Evolutionary conservation across 1,284 basidiomycete genomes (phyloP).

Genomic region (Irpex lacteus): DNA sequence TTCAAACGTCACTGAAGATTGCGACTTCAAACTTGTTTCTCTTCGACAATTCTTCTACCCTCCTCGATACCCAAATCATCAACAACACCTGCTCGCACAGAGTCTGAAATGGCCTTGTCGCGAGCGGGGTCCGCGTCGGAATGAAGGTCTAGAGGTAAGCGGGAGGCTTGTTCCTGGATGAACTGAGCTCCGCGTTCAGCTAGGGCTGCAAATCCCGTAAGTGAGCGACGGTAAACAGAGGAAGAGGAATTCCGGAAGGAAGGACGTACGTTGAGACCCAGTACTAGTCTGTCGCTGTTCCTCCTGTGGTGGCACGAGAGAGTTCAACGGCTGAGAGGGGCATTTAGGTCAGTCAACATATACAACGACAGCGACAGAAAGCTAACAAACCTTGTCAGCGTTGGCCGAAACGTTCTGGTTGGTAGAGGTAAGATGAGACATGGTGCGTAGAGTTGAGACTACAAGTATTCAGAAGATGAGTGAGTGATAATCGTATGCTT

Average conservation of each 20-base stretch:
- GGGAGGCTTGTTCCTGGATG: constrained; percentile 3
- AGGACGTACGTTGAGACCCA: neutral
- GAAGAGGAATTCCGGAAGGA: neutral
- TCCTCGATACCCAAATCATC: constrained; percentile 11
- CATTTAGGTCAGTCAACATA: neutral
- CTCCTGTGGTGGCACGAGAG: constrained; percentile 8
- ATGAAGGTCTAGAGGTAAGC: neutral
- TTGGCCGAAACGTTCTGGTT: constrained; percentile 4
- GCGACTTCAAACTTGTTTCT: neutral
- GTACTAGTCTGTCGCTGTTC: neutral
- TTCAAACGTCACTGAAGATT: neutral
- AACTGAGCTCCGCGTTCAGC: neutral
- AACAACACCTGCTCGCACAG: constrained; percentile 11
- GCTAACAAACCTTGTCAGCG: constrained; percentile 2
- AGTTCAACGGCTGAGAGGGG: constrained; percentile 5
- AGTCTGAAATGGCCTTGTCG: constrained; percentile 9
- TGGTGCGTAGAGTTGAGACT: neutral
- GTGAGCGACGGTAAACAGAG: neutral
- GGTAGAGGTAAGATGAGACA: constrained; percentile 4
- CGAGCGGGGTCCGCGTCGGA: constrained; percentile 8
- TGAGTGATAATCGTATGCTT: neutral
- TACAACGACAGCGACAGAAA: neutral
- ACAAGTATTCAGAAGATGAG: neutral
- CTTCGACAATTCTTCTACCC: neutral
- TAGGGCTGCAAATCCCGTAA: neutral